These are phyloP conservation scores for Arachis monticola DNA, from an alignment of 331 rosid species.

Conservation along the genomic window DNA sequence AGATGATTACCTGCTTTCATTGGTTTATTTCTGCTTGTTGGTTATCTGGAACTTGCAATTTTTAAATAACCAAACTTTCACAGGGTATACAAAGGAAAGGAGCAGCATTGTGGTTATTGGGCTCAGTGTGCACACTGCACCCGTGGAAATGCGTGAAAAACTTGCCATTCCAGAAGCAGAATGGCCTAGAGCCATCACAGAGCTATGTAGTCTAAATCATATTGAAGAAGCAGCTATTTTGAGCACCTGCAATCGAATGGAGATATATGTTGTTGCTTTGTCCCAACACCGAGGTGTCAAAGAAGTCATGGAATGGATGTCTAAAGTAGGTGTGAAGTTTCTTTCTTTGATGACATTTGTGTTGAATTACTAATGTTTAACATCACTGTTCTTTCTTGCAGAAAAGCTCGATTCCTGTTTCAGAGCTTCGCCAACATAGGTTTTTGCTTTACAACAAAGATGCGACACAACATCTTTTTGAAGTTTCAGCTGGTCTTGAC, in stretches of 20 bases:
- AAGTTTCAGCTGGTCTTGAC: constrained; percentile 97
- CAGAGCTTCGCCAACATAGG: constrained; percentile 83
- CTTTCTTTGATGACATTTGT: neutral
- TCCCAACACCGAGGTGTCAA: constrained; percentile 99
- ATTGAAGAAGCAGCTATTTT: constrained; percentile 99
- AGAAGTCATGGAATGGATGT: constrained; percentile 99
- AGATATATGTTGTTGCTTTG: constrained; percentile 93
- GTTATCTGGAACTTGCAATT: constrained; percentile 21
- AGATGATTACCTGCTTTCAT: constrained; percentile 8
- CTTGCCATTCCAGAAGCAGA: constrained; percentile 98
- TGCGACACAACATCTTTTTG: constrained; percentile 90
- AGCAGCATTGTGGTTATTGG: constrained; percentile 96
- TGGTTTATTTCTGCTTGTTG: constrained; percentile 20
- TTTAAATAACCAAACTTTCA: constrained; percentile 20
- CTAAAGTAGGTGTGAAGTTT: constrained; percentile 62
- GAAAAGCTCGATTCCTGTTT: constrained; percentile 90
- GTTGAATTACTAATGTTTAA: constrained; percentile 19
- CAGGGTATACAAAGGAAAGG: constrained; percentile 97
- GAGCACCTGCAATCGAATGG: constrained; percentile 99
- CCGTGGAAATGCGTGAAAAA: constrained; percentile 98
- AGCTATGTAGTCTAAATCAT: constrained; percentile 88
- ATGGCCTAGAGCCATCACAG: constrained; percentile 97
- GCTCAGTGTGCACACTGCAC: constrained; percentile 93
- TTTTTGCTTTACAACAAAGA: constrained; percentile 86
- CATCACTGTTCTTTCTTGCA: constrained; percentile 42